Percentiles rank a stretch among this genome's conserved stretches.
phyloP scores from a whole-genome alignment of 2,329 filamentous ascomycete genomes.

The Coniochaeta ligniaria region DNA sequence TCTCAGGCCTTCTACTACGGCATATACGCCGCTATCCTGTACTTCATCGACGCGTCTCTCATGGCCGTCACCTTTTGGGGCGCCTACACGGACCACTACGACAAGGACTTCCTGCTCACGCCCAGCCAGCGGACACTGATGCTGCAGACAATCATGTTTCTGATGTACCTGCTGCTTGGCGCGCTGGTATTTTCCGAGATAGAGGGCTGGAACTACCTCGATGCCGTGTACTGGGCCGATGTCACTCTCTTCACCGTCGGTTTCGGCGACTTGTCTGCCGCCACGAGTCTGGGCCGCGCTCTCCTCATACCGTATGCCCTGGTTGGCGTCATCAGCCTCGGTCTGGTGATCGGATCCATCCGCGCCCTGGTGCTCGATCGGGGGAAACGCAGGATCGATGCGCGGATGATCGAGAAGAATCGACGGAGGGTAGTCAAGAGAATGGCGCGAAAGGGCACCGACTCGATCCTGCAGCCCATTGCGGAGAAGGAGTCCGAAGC shows the following conservation, averaged over 20 bases:
- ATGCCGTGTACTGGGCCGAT: slow-evolving; percentile 74
- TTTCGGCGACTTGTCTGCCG: slow-evolving; percentile 47
- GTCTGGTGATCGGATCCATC: slow-evolving; percentile 76
- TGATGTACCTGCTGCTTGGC: slow-evolving; percentile 73
- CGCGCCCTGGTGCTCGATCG: slow-evolving; percentile 57
- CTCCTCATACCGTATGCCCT: slow-evolving; percentile 80
- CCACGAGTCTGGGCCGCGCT: slow-evolving; percentile 52
- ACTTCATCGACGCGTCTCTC: slow-evolving; percentile 70
- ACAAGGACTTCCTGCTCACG: slow-evolving; percentile 70
- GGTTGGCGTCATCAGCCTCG: slow-evolving; percentile 75
- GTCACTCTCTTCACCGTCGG: slow-evolving; percentile 61
- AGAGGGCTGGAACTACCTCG: slow-evolving; percentile 69
- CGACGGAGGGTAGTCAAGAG: slow-evolving; percentile 38
- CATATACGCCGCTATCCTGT: slow-evolving; percentile 70
- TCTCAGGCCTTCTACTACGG: slow-evolving; percentile 86
- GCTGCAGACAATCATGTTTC: slow-evolving; percentile 80
- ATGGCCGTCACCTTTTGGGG: slow-evolving; percentile 76
- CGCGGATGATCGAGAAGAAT: slow-evolving; percentile 53
- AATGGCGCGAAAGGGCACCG: slow-evolving; percentile 37
- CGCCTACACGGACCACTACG: slow-evolving; percentile 62
- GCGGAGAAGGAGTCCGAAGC: slow-evolving; percentile 12
- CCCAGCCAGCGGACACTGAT: slow-evolving; percentile 81
- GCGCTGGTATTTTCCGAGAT: slow-evolving; percentile 67
- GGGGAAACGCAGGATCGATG: slow-evolving; percentile 44
- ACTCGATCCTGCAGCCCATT: slow-evolving; percentile 43